A percentile compares a stretch with the other conserved stretches of the same genome.
Conservation (phyloP, 495 filamentous ascomycete species). For the Penicillium waksmanii region DNA sequence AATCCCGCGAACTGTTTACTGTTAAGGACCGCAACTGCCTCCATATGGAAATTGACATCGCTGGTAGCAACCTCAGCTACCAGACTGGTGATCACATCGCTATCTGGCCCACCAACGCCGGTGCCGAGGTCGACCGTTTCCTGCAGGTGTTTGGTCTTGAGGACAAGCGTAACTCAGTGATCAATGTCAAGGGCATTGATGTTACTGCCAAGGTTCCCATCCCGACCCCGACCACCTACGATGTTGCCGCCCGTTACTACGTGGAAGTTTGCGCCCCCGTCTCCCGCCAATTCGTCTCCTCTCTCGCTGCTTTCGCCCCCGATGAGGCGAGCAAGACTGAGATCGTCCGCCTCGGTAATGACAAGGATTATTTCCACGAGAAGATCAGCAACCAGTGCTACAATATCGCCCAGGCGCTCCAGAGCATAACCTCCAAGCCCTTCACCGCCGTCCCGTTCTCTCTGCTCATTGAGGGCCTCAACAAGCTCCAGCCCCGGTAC, state of each 20-base stretch:
- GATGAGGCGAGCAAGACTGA: slow-evolving; percentile 81
- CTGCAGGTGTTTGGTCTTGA: slow-evolving; percentile 74
- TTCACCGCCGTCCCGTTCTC: slow-evolving; percentile 93
- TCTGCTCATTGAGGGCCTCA: slow-evolving; percentile 88
- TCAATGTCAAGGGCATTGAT: slow-evolving; percentile 90
- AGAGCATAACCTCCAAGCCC: slow-evolving; percentile 69
- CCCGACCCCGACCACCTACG: slow-evolving; percentile 95
- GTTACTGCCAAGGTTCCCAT: slow-evolving; percentile 97
- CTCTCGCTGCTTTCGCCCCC: slow-evolving; percentile 87
- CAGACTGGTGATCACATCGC: slow-evolving; percentile 98
- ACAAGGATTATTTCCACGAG: slow-evolving; percentile 96
- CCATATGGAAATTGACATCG: slow-evolving; percentile 94
- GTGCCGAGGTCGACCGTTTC: slow-evolving; percentile 90
- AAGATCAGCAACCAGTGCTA: slow-evolving; percentile 80
- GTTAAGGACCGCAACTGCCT: slow-evolving; percentile 94
- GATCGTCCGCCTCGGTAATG: slow-evolving; percentile 82
- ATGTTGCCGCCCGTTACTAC: slow-evolving; percentile 92
- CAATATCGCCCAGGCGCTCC: slow-evolving; percentile 90
- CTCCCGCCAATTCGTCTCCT: slow-evolving; percentile 92
- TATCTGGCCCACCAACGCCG: slow-evolving; percentile 95
- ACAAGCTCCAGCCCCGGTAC: slow-evolving; percentile 95
- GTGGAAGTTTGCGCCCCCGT: slow-evolving; percentile 95
- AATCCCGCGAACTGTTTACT: slow-evolving; percentile 88
- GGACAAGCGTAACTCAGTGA: slow-evolving; percentile 78
- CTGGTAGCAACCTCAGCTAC: slow-evolving; percentile 78